Evolutionary conservation across 352 stramenopile species (phyloP).

Genomic region (Stramenopiles sp.): DNA sequence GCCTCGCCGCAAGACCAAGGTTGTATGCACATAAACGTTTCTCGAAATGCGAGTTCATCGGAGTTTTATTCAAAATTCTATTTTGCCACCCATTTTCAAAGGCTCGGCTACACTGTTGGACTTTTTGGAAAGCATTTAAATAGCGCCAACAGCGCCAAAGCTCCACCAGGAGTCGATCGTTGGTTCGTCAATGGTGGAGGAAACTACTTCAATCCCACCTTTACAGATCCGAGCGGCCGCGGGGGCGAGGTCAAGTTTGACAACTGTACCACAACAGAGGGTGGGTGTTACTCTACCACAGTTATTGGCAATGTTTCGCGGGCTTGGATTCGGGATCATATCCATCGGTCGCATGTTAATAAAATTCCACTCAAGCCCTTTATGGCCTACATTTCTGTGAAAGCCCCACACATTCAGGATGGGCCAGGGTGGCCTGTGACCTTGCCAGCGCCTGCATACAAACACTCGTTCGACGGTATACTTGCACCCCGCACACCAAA

Average conservation of each 20-base stretch:
- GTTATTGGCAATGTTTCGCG: constrained; percentile 25
- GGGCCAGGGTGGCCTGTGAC: too few relatives aligned
- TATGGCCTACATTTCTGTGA: neutral
- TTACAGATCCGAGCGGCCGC: constrained; percentile 13
- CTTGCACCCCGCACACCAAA: constrained; percentile 14
- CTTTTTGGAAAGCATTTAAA: constrained; percentile 32
- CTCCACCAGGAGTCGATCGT: constrained; percentile 21
- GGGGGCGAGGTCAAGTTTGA: neutral
- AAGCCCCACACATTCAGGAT: constrained; percentile 17
- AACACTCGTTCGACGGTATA: constrained; percentile 5
- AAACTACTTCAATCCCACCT: constrained; percentile 21
- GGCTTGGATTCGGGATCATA: constrained; percentile 19
- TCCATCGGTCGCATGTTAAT: too few relatives aligned
- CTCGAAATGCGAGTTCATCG: constrained; percentile 18
- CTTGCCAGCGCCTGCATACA: constrained; percentile 24
- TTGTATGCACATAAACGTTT: constrained; percentile 17
- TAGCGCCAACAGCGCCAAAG: constrained; percentile 7
- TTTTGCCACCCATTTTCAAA: constrained; percentile 16
- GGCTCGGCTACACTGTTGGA: constrained; percentile 20
- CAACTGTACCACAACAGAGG: constrained; percentile 13
- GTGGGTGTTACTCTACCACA: too few relatives aligned
- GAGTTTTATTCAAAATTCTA: constrained; percentile 17
- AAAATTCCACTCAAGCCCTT: constrained; percentile 7
- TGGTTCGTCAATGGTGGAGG: constrained; percentile 25
- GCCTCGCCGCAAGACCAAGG: too few relatives aligned